Evolutionary conservation across 2,329 filamentous ascomycete species (phyloP).

Genomic region (Coccinonectria pachysandricola): DNA sequence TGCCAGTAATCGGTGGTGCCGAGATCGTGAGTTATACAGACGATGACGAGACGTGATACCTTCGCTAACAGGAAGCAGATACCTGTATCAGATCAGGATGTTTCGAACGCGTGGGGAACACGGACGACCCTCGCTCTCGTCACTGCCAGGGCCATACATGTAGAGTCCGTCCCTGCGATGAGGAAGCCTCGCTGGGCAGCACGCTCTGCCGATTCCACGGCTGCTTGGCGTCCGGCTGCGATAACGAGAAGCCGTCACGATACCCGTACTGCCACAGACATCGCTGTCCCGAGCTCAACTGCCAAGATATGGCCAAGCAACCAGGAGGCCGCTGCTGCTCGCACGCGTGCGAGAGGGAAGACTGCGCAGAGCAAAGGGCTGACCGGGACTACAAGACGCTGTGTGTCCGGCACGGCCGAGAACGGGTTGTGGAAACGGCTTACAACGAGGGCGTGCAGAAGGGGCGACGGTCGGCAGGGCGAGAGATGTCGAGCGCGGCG

Average conservation of each 20-base stretch:
- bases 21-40: constrained; percentile 10
- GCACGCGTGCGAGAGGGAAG: constrained; percentile 1
- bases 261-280: constrained; percentile 2
- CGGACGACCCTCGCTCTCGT: constrained; percentile 1
- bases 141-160: constrained; percentile 8
- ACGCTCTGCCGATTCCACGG: constrained; percentile 3
- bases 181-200: not conserved
- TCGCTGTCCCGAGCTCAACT: constrained; percentile 2
- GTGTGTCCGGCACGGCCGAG: constrained; percentile 4
- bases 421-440: no score
- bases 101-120: not conserved
- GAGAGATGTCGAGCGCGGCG: no score
- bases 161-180: constrained; percentile 1
- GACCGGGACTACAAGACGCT: not conserved
- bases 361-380: constrained; percentile 1
- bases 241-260: not conserved
- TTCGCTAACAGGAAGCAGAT: constrained; percentile 7
- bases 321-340: constrained; percentile 3
- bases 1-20: constrained; percentile 5
- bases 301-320: constrained; percentile 1
- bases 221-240: constrained; percentile 2
- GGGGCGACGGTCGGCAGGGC: no score
- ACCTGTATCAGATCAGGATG: constrained; percentile 5
- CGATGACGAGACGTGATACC: no score
- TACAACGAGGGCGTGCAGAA: no score